Conservation (phyloP, 768 basidiomycete genomes). For the Collybia sordida region DNA sequence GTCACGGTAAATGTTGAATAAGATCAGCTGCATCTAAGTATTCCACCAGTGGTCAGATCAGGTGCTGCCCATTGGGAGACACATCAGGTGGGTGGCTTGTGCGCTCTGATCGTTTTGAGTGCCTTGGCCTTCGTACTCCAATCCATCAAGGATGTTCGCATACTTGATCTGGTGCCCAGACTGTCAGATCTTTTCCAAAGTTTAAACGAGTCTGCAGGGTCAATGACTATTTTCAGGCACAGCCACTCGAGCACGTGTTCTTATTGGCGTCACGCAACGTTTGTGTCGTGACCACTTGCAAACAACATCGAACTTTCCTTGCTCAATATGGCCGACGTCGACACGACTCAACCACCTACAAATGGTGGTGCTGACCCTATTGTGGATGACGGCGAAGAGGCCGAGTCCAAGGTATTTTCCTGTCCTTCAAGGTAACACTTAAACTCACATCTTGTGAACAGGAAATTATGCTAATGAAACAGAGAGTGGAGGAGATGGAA, state of each 20-base stretch:
- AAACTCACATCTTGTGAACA: conserved; percentile 29
- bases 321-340: conserved; percentile 49
- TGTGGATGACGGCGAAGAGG: conserved; percentile 63
- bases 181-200: not conserved
- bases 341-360: conserved; percentile 39
- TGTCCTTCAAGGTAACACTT: conserved; percentile 8
- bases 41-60: not conserved
- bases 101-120: conserved; percentile 13
- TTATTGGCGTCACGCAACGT: conserved; percentile 19
- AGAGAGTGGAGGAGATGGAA: conserved; percentile 92
- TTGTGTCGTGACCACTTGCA: conserved; percentile 9
- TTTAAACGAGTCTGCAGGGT: not conserved
- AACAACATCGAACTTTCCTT: conserved; percentile 14
- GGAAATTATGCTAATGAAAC: conserved; percentile 91
- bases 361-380: conserved; percentile 32
- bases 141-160: conserved; percentile 3
- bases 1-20: not conserved
- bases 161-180: not conserved
- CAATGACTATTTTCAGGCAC: not conserved
- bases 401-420: conserved; percentile 53
- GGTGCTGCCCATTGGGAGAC: conserved; percentile 2
- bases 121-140: conserved; percentile 2
- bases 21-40: not conserved
- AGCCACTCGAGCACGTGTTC: conserved; percentile 17
- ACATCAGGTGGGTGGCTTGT: not conserved